Evolutionary conservation across 2,329 filamentous ascomycete genomes (phyloP).

Genomic region (Lojkania enalia): DNA sequence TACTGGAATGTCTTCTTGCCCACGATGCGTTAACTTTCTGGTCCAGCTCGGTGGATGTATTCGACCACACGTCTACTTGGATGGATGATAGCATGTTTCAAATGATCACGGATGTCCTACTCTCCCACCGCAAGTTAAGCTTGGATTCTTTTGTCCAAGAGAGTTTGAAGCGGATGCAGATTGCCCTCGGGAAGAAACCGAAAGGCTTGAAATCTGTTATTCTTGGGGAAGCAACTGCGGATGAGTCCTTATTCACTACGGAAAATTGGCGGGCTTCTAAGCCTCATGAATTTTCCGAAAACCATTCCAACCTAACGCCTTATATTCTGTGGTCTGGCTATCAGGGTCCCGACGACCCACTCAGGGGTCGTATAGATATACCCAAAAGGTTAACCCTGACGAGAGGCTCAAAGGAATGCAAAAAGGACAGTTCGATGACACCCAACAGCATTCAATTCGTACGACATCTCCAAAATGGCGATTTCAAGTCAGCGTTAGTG

Average conservation of each 20-base stretch:
- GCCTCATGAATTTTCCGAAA: neutral
- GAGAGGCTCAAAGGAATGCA: too few species aligned
- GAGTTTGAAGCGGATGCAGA: too few species aligned
- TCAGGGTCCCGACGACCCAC: too few species aligned
- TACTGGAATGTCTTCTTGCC: neutral
- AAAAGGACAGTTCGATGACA: too few species aligned
- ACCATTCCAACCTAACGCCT: neutral
- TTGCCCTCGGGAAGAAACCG: neutral
- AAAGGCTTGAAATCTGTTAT: neutral
- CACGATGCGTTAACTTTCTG: neutral
- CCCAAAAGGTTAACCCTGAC: too few species aligned
- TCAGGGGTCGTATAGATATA: too few species aligned
- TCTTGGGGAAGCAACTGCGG: neutral
- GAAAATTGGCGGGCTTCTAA: neutral
- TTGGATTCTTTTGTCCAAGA: too few species aligned
- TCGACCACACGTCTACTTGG: too few species aligned
- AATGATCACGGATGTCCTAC: too few species aligned
- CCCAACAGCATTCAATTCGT: neutral
- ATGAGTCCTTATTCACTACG: neutral
- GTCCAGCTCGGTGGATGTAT: neutral
- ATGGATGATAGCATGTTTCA: too few species aligned
- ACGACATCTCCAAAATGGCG: neutral
- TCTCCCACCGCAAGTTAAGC: neutral
- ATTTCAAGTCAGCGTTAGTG: neutral
- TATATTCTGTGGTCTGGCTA: too few species aligned